A percentile compares a stretch with the other conserved stretches of the same genome.
Conservation (phyloP, 2,329 filamentous ascomycete species). For the Claviceps humidiphila region DNA sequence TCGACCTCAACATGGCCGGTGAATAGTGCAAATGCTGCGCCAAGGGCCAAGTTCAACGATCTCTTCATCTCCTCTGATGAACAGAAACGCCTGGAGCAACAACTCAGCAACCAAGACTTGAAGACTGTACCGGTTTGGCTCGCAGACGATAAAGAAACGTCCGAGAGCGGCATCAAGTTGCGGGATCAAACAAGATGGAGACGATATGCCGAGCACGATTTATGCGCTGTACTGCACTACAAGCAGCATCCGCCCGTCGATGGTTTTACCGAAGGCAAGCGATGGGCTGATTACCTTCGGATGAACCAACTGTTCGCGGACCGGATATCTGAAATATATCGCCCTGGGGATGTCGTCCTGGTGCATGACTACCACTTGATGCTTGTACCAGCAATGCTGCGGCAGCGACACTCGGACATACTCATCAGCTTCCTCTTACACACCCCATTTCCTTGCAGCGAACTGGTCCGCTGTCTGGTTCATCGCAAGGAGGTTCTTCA, state of each 20-base stretch:
- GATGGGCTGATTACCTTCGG: slow-evolving; percentile 86
- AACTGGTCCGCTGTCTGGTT: slow-evolving; percentile 79
- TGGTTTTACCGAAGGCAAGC: slow-evolving; percentile 60
- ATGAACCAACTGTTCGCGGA: slow-evolving; percentile 89
- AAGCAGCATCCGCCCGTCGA: slow-evolving; percentile 83
- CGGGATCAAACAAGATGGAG: slow-evolving; percentile 79
- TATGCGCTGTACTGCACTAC: slow-evolving; percentile 91
- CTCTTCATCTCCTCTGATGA: slow-evolving; percentile 44
- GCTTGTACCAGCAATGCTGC: slow-evolving; percentile 72
- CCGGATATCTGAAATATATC: slow-evolving; percentile 73
- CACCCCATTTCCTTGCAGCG: slow-evolving; percentile 86
- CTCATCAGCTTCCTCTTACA: slow-evolving; percentile 92
- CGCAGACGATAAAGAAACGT: slow-evolving; percentile 57
- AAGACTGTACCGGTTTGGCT: slow-evolving; percentile 82
- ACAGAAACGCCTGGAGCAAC: slow-evolving; percentile 56
- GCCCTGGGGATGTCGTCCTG: slow-evolving; percentile 79
- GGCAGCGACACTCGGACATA: slow-evolving; percentile 72
- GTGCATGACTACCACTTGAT: slow-evolving; percentile 92
- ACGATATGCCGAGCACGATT: slow-evolving; percentile 74
- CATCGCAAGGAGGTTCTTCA: slow-evolving; percentile 80
- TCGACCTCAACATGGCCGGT: slow-evolving; percentile 2
- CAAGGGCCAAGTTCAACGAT: slow-evolving; percentile 1
- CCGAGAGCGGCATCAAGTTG: slow-evolving; percentile 37
- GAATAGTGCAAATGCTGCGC: not conserved
- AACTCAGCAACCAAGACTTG: slow-evolving; percentile 59